Conservation (phyloP, 208 protist genomes). For the Crithidia brevicula region DNA sequence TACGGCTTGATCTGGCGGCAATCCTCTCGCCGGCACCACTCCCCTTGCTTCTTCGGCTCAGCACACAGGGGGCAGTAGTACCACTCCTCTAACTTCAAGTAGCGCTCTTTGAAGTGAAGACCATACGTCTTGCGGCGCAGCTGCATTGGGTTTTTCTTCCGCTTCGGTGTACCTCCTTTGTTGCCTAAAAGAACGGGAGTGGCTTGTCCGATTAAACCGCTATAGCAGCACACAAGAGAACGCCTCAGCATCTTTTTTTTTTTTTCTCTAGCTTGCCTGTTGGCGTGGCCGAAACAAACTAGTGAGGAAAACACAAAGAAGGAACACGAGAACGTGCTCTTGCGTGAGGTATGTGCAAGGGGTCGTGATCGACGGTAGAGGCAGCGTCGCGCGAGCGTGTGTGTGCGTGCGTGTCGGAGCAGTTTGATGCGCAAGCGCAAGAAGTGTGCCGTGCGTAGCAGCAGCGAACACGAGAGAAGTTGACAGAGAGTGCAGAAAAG, state of each 20-base stretch:
- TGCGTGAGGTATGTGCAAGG: too few relatives aligned
- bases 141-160: conserved; percentile 91
- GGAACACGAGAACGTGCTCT: too few relatives aligned
- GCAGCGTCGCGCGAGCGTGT: too few relatives aligned
- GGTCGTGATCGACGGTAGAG: too few relatives aligned
- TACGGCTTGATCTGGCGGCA: conserved; percentile 92
- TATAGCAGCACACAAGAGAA: conserved; percentile 31
- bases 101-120: conserved; percentile 91
- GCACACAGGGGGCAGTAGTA: conserved; percentile 93
- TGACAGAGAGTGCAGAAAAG: too few relatives aligned
- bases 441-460: too few relatives aligned
- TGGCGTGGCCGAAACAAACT: neutral
- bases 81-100: conserved; percentile 89
- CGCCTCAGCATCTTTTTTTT: conserved; percentile 37
- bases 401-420: too few relatives aligned
- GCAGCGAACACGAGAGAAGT: too few relatives aligned
- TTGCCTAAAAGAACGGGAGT: conserved; percentile 77
- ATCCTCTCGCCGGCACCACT: conserved; percentile 91
- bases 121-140: conserved; percentile 85
- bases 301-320: neutral
- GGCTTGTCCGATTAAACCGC: conserved; percentile 51
- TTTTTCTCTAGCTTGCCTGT: neutral
- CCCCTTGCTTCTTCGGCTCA: conserved; percentile 89
- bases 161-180: conserved; percentile 91
- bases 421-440: too few relatives aligned